Conservation (phyloP, 2,329 filamentous ascomycete genomes). For the Aureobasidium zeae region DNA sequence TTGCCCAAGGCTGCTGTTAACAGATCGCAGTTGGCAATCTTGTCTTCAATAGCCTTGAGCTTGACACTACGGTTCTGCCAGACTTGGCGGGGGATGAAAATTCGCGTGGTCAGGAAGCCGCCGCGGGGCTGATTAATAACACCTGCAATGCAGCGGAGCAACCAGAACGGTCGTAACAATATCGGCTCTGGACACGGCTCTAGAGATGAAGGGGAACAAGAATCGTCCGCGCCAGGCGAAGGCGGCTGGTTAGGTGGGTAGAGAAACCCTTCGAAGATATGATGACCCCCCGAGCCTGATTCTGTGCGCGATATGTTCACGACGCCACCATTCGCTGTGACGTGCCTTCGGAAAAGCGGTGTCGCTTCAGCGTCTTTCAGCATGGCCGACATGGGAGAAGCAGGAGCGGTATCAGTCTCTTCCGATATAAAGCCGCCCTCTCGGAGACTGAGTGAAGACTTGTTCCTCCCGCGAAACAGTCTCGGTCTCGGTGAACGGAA, state of each 20-base stretch:
- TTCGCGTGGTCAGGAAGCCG: slow-evolving; percentile 80
- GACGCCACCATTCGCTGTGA: slow-evolving; percentile 8
- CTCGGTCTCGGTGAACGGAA: slow-evolving; percentile 20
- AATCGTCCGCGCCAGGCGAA: slow-evolving; percentile 32
- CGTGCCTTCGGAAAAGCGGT: slow-evolving; percentile 2
- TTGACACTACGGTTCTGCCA: slow-evolving; percentile 94
- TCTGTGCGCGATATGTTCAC: neutral
- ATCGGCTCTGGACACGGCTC: slow-evolving; percentile 87
- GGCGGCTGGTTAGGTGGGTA: slow-evolving; percentile 19
- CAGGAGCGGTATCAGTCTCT: slow-evolving; percentile 15
- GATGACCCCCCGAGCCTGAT: slow-evolving; percentile 54
- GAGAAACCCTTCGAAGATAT: slow-evolving; percentile 62
- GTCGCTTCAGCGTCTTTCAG: slow-evolving; percentile 8
- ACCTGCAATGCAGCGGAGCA: slow-evolving; percentile 90
- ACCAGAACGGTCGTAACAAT: slow-evolving; percentile 90
- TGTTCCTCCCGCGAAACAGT: slow-evolving; percentile 38
- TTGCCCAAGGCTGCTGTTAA: slow-evolving; percentile 68
- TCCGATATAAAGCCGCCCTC: slow-evolving; percentile 47
- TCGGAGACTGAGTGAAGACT: slow-evolving; percentile 55
- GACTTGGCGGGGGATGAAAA: slow-evolving; percentile 86
- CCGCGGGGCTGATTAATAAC: slow-evolving; percentile 85
- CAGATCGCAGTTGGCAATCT: slow-evolving; percentile 82
- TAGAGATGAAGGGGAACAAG: slow-evolving; percentile 61
- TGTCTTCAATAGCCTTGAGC: slow-evolving; percentile 83
- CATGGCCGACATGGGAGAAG: slow-evolving; percentile 17